Conservation (phyloP, 2,329 filamentous ascomycete species). For the Botrytis pseudocinerea region DNA sequence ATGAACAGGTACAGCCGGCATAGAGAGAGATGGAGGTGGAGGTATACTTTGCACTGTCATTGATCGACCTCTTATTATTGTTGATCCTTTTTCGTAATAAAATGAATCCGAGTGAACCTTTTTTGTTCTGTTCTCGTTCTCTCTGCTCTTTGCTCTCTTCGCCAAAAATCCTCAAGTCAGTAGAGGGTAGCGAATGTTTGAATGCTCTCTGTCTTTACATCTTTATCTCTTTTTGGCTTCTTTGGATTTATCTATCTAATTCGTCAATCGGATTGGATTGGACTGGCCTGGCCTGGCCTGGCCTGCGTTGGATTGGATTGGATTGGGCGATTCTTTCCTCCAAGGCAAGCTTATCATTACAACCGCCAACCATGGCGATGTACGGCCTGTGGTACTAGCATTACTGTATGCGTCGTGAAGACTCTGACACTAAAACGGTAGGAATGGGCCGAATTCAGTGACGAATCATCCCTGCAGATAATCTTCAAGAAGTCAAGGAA, state of each 20-base stretch:
- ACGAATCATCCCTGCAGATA: not conserved
- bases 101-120: not conserved
- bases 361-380: not conserved
- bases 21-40: not conserved
- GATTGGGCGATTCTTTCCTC: not conserved
- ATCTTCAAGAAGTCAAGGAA: not conserved
- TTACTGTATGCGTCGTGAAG: not conserved
- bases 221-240: not conserved
- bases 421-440: not conserved
- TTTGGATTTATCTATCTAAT: not conserved
- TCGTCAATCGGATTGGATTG: not conserved
- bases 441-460: slow-evolving; percentile 2
- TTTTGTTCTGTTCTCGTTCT: not conserved
- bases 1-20: not conserved
- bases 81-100: slow-evolving; percentile 11
- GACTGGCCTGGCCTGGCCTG: too few relatives aligned
- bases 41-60: not conserved
- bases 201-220: not conserved
- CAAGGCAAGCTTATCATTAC: not conserved
- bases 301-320: too few relatives aligned
- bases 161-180: not conserved
- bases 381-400: not conserved
- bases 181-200: not conserved
- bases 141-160: not conserved
- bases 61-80: not conserved